phyloP scores from a whole-genome alignment of 2,329 filamentous ascomycete genomes.

The Chrysoporthe cubensis region DNA sequence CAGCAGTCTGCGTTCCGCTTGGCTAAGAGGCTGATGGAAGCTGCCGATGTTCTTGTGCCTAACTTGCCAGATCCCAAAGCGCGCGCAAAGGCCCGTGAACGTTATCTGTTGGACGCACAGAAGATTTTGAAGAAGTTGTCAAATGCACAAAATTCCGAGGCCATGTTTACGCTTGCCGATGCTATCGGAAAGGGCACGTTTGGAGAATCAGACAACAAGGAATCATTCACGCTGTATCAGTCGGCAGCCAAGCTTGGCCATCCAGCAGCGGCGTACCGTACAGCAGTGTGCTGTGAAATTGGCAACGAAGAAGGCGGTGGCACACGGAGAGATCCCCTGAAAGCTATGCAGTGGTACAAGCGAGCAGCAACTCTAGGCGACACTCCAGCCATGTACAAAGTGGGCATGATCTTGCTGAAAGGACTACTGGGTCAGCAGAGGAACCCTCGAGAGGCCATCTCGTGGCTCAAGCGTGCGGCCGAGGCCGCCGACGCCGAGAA shows the following conservation, averaged over 20 bases:
- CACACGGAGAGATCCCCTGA: slow-evolving; percentile 85
- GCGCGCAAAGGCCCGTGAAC: slow-evolving; percentile 76
- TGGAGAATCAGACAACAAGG: slow-evolving; percentile 81
- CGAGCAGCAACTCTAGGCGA: slow-evolving; percentile 89
- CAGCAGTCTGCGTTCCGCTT: slow-evolving; percentile 71
- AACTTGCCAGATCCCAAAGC: slow-evolving; percentile 69
- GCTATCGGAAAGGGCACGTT: slow-evolving; percentile 82
- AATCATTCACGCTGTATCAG: slow-evolving; percentile 92
- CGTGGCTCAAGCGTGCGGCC: slow-evolving; percentile 91
- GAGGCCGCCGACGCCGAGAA: slow-evolving; percentile 88
- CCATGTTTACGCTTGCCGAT: slow-evolving; percentile 93
- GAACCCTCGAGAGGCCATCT: slow-evolving; percentile 83
- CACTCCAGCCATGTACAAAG: slow-evolving; percentile 95
- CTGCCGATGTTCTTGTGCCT: slow-evolving; percentile 73
- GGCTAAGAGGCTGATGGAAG: slow-evolving; percentile 85
- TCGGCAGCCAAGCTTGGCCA: slow-evolving; percentile 90
- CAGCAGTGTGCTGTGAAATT: slow-evolving; percentile 96
- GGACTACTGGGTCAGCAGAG: slow-evolving; percentile 85
- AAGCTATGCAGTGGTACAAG: slow-evolving; percentile 98
- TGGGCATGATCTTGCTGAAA: slow-evolving; percentile 94
- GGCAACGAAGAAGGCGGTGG: slow-evolving; percentile 93
- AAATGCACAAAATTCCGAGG: slow-evolving; percentile 73
- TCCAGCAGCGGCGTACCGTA: slow-evolving; percentile 85
- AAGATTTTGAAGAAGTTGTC: slow-evolving; percentile 91
- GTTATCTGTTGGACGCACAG: slow-evolving; percentile 82